phyloP scores from a whole-genome alignment of 129 eudicot species.

The Mikania micrantha region DNA sequence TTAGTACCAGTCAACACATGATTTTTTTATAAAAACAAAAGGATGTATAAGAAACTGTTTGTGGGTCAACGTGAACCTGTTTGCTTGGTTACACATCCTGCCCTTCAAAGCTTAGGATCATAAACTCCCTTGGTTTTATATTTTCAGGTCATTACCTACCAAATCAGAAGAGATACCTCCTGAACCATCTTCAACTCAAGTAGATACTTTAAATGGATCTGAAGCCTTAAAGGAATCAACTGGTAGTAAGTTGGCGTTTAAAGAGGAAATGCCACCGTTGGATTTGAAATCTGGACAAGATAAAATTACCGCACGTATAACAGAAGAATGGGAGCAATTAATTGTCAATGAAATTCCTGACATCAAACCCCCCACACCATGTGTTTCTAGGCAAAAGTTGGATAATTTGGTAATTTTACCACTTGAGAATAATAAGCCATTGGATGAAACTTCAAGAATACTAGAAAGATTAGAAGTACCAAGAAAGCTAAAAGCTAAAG shows the following conservation, averaged over 20 bases:
- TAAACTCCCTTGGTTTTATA: conserved; percentile 1
- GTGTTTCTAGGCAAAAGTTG: conserved; percentile 32
- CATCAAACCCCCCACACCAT: conserved; percentile 42
- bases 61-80: neutral
- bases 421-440: conserved; percentile 37
- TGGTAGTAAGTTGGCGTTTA: conserved; percentile 7
- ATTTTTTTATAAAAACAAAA: neutral
- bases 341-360: conserved; percentile 46
- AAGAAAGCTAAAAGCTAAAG: conserved; percentile 61
- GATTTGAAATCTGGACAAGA: conserved; percentile 30
- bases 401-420: conserved; percentile 35
- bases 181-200: conserved; percentile 29
- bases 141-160: conserved; percentile 54
- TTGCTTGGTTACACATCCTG: neutral
- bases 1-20: neutral
- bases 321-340: conserved; percentile 84
- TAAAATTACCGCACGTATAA: conserved; percentile 29
- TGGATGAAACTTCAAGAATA: conserved; percentile 76
- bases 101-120: neutral
- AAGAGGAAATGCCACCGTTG: conserved; percentile 30
- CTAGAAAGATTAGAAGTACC: conserved; percentile 85
- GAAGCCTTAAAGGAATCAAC: conserved; percentile 15
- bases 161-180: conserved; percentile 37
- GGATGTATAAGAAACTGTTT: neutral
- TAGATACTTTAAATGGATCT: conserved; percentile 15